Evolutionary conservation across 2,329 filamentous ascomycete genomes (phyloP).

Genomic region (Pseudocercospora musae): DNA sequence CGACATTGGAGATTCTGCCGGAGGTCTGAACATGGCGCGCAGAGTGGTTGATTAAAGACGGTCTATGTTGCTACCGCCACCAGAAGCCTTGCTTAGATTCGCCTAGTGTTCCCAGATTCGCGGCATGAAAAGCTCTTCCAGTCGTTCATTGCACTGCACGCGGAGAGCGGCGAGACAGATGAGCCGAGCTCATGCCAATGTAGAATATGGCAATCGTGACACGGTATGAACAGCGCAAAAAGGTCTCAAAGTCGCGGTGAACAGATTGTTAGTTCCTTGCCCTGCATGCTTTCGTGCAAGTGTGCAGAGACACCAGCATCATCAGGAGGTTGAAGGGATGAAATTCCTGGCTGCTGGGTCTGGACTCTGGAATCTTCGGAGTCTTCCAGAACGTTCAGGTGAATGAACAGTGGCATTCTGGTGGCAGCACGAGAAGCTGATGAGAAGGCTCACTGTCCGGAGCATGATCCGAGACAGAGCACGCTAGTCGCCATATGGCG

Average conservation of each 20-base stretch:
- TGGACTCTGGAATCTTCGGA: not conserved
- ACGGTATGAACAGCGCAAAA: not conserved
- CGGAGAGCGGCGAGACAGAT: not conserved
- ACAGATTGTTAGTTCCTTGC: too few relatives aligned
- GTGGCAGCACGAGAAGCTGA: not conserved
- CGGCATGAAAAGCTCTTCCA: not conserved
- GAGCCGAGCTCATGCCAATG: not conserved
- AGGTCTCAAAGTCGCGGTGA: not conserved
- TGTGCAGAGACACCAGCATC: not conserved
- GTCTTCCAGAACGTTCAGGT: not conserved
- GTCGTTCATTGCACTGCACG: not conserved
- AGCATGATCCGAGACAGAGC: not conserved
- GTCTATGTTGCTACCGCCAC: not conserved
- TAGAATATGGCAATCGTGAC: not conserved
- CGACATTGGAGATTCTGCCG: conserved; percentile 12
- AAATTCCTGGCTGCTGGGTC: too few relatives aligned
- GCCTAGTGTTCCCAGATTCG: not conserved
- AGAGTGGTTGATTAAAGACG: not conserved
- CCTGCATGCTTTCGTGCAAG: not conserved
- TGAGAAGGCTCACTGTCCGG: not conserved
- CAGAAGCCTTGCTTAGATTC: not conserved
- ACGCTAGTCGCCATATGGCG: not conserved
- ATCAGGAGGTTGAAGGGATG: not conserved
- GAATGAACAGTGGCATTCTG: not conserved
- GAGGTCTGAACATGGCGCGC: not conserved